Evolutionary conservation across 352 stramenopile genomes (phyloP).

Genomic region (Phytophthora europaea): DNA sequence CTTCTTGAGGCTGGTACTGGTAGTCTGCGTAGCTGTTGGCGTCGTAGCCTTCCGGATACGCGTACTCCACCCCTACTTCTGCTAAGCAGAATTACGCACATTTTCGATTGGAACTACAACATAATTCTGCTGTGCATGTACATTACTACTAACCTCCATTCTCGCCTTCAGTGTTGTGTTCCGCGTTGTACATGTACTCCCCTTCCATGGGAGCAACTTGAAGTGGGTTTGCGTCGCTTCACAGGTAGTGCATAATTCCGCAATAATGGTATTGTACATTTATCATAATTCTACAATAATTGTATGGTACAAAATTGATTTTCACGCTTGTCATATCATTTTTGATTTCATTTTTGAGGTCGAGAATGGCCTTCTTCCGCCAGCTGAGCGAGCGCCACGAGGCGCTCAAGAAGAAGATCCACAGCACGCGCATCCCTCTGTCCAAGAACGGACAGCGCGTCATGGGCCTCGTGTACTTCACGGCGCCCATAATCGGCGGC

Average conservation of each 20-base stretch:
- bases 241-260: not conserved
- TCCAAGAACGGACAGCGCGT: constrained; percentile 85
- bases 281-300: no score
- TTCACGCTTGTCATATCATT: constrained; percentile 5
- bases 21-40: constrained; percentile 22
- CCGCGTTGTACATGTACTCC: not conserved
- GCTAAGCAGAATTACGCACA: not conserved
- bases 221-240: constrained; percentile 16
- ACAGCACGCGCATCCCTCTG: constrained; percentile 91
- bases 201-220: constrained; percentile 14
- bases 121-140: not conserved
- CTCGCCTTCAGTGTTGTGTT: not conserved
- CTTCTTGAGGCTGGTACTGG: constrained; percentile 19
- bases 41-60: constrained; percentile 32
- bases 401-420: constrained; percentile 93
- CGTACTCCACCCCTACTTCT: not conserved
- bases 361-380: constrained; percentile 82
- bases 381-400: constrained; percentile 84
- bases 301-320: not conserved
- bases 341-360: not conserved
- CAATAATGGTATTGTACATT: not conserved
- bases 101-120: not conserved
- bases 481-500: constrained; percentile 85
- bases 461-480: constrained; percentile 94
- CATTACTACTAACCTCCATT: constrained; percentile 4